A percentile compares a stretch with the other conserved stretches of the same genome.
Evolutionary conservation across 495 filamentous ascomycete genomes (phyloP).

Genomic region (Penicillium bovifimosum): DNA sequence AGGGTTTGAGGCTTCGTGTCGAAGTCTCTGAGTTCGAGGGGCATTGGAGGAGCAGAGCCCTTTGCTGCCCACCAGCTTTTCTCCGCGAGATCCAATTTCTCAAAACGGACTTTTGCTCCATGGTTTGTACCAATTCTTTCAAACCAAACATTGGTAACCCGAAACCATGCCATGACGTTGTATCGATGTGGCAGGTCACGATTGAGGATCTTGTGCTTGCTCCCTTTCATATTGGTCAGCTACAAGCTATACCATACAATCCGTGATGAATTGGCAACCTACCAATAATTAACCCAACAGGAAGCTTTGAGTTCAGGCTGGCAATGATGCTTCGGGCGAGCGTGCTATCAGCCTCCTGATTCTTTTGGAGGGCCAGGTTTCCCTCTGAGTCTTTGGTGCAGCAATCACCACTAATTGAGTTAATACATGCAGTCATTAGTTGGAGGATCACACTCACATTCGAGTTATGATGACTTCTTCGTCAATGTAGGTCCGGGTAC

Average conservation of each 20-base stretch:
- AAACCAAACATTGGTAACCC: slow-evolving; percentile 65
- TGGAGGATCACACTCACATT: slow-evolving; percentile 37
- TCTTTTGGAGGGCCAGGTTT: slow-evolving; percentile 34
- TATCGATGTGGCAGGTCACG: slow-evolving; percentile 57
- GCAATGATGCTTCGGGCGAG: slow-evolving; percentile 32
- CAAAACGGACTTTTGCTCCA: slow-evolving; percentile 57
- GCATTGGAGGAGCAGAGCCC: slow-evolving; percentile 16
- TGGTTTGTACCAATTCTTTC: slow-evolving; percentile 48
- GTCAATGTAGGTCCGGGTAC: slow-evolving; percentile 52
- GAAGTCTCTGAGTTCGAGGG: slow-evolving; percentile 21
- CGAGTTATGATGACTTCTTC: slow-evolving; percentile 62
- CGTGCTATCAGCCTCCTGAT: slow-evolving; percentile 35
- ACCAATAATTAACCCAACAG: slow-evolving; percentile 59
- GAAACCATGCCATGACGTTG: slow-evolving; percentile 69
- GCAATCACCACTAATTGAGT: slow-evolving; percentile 48
- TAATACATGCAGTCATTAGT: slow-evolving; percentile 5
- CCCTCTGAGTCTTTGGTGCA: slow-evolving; percentile 34
- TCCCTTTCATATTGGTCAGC: slow-evolving; percentile 35
- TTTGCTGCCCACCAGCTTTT: slow-evolving; percentile 66
- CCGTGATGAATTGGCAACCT: slow-evolving; percentile 9
- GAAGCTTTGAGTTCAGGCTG: slow-evolving; percentile 29
- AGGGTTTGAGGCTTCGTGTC: slow-evolving; percentile 13
- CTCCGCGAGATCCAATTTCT: slow-evolving; percentile 56
- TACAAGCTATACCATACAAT: background rate
- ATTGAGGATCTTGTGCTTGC: slow-evolving; percentile 46